These are phyloP conservation scores for Lasiosphaeria hispida DNA, from an alignment of 495 filamentous ascomycete species.

Conservation along the genomic window DNA sequence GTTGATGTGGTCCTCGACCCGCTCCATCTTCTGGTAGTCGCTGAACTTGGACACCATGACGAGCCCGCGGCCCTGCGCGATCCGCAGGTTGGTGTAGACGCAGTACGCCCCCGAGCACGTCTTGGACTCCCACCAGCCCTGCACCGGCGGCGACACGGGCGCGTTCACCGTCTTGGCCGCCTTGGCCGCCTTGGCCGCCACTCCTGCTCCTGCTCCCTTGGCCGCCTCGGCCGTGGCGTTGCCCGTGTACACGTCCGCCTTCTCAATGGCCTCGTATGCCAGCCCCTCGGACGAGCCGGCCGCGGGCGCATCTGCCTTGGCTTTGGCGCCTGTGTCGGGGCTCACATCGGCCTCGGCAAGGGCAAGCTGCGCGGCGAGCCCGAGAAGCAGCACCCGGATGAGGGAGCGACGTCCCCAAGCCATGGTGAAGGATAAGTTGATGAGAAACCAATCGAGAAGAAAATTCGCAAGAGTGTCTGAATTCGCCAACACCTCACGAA, in stretches of 20 bases:
- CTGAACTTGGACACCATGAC: conserved; percentile 24
- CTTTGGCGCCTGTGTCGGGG: conserved; percentile 7
- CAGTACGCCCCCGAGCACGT: conserved; percentile 34
- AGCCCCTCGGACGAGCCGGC: conserved; percentile 21
- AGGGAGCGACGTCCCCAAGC: conserved; percentile 19
- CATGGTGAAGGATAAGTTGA: conserved; percentile 22
- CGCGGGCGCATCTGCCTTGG: conserved; percentile 8
- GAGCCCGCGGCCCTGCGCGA: conserved; percentile 29
- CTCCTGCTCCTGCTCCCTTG: background rate
- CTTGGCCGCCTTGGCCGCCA: background rate
- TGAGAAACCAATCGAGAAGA: too few species aligned
- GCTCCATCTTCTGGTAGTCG: conserved; percentile 28
- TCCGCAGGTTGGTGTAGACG: conserved; percentile 31
- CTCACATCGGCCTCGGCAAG: conserved; percentile 8
- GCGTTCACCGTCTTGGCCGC: background rate
- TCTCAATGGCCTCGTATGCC: conserved; percentile 30
- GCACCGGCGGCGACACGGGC: conserved; percentile 12
- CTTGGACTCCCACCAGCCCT: conserved; percentile 30
- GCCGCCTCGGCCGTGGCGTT: conserved; percentile 20
- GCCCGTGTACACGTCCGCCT: conserved; percentile 22
- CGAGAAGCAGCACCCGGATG: conserved; percentile 19
- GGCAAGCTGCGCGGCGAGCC: conserved; percentile 7
- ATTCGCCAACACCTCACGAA: too few species aligned
- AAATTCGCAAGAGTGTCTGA: background rate
- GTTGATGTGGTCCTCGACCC: conserved; percentile 24